phyloP scores from a whole-genome alignment of 2,329 filamentous ascomycete genomes.

The Ophiostoma ulmi region DNA sequence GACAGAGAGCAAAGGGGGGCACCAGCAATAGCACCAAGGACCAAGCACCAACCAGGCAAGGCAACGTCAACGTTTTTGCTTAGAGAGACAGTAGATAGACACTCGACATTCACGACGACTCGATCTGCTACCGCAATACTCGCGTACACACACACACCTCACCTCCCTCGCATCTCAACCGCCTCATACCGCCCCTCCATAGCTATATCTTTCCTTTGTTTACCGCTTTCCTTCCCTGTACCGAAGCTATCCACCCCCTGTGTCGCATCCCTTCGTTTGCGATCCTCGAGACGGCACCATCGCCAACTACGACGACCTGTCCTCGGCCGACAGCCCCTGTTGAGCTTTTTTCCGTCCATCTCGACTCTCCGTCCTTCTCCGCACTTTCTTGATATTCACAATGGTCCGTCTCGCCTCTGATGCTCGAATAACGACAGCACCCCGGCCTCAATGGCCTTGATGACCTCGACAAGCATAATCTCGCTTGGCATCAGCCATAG shows the following conservation, averaged over 20 bases:
- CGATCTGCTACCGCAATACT: neutral
- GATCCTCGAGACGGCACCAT: conserved; percentile 5
- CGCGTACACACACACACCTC: neutral
- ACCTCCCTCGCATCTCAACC: neutral
- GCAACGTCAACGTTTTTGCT: conserved; percentile 7
- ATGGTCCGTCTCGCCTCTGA: neutral
- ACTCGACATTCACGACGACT: neutral
- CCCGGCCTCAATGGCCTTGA: neutral
- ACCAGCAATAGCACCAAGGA: neutral
- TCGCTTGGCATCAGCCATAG: neutral
- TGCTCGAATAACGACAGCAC: no score
- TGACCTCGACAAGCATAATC: neutral
- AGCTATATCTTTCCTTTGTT: neutral
- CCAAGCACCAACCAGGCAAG: neutral
- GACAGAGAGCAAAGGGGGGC: conserved; percentile 16
- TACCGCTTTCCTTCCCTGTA: neutral
- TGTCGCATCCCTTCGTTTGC: conserved; percentile 15
- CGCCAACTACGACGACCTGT: conserved; percentile 1
- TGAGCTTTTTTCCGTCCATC: neutral
- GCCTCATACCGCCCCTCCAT: neutral
- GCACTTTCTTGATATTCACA: neutral
- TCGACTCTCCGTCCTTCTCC: conserved; percentile 1
- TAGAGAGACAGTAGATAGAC: neutral
- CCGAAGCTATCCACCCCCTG: conserved; percentile 2
- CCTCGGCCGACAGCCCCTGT: neutral